A percentile compares a stretch with the other conserved stretches of the same genome.
These are phyloP conservation scores for Teratosphaeria gauchensis DNA, from an alignment of 2,329 filamentous ascomycete genomes.

Conservation along the genomic window DNA sequence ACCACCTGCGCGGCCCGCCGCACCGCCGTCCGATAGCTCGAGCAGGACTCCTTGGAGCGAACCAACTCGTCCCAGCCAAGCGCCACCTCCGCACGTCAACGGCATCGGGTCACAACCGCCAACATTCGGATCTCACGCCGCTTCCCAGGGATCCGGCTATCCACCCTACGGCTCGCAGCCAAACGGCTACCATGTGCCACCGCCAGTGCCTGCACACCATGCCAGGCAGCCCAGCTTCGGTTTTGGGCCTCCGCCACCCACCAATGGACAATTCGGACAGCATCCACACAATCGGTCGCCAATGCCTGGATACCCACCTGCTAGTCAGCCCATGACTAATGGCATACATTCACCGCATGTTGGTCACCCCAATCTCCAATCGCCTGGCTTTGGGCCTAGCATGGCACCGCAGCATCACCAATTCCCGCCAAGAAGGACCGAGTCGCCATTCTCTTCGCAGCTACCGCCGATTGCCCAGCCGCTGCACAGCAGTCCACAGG, in stretches of 20 bases:
- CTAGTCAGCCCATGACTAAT: constrained; percentile 20
- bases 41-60: not conserved
- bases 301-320: constrained; percentile 11
- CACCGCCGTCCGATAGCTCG: not conserved
- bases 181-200: constrained; percentile 13
- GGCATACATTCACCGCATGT: constrained; percentile 27
- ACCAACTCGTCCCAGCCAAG: constrained; percentile 12
- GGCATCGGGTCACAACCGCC: constrained; percentile 10
- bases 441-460: constrained; percentile 14
- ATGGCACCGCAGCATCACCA: constrained; percentile 20
- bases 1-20: not conserved
- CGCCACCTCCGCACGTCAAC: constrained; percentile 7
- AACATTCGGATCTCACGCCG: constrained; percentile 3
- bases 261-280: constrained; percentile 2
- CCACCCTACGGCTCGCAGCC: constrained; percentile 17
- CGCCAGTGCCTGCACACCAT: constrained; percentile 10
- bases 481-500: constrained; percentile 11
- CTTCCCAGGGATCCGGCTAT: constrained; percentile 11
- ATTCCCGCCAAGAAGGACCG: constrained; percentile 9
- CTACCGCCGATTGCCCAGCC: constrained; percentile 21
- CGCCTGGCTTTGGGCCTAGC: constrained; percentile 24
- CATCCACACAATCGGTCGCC: constrained; percentile 6
- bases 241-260: constrained; percentile 10
- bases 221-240: constrained; percentile 15
- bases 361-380: constrained; percentile 22